phyloP scores from a whole-genome alignment of 1,139 yeast species.

The Yamadazyma jaroonii region DNA sequence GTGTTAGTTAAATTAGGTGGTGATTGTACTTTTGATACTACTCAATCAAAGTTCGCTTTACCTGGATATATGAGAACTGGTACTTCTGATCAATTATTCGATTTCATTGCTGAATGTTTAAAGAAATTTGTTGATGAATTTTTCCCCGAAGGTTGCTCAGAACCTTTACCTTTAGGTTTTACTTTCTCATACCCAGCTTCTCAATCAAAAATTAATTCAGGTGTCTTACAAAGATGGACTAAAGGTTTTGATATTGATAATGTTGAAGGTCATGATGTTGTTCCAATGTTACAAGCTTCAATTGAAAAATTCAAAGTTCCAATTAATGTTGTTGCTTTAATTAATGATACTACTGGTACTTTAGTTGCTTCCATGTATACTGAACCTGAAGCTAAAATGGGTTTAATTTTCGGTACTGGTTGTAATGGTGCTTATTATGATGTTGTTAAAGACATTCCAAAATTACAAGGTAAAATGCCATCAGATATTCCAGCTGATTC shows the following conservation, averaged over 20 bases:
- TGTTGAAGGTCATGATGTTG: constrained; percentile 94
- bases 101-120: constrained; percentile 81
- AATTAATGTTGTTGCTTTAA: constrained; percentile 83
- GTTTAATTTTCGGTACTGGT: constrained; percentile 96
- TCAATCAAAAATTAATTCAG: constrained; percentile 79
- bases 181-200: constrained; percentile 94
- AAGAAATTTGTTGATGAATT: constrained; percentile 59
- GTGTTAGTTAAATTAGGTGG: constrained; percentile 83
- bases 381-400: constrained; percentile 87
- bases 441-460: constrained; percentile 68
- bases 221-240: constrained; percentile 94
- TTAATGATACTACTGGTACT: constrained; percentile 97
- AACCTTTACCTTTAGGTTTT: constrained; percentile 78
- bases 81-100: constrained; percentile 72
- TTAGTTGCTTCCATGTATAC: constrained; percentile 93
- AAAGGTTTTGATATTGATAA: constrained; percentile 94
- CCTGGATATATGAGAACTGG: constrained; percentile 80
- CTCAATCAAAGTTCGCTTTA: constrained; percentile 77
- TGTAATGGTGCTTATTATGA: constrained; percentile 98
- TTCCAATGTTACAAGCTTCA: constrained; percentile 81
- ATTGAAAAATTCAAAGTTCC: constrained; percentile 66
- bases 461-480: constrained; percentile 69
- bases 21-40: constrained; percentile 71
- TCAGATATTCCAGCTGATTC: constrained; percentile 61
- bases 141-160: constrained; percentile 56